These are phyloP conservation scores for Kingdonia uniflora DNA, from an alignment of 164 flowering plant genomes.

Conservation along the genomic window DNA sequence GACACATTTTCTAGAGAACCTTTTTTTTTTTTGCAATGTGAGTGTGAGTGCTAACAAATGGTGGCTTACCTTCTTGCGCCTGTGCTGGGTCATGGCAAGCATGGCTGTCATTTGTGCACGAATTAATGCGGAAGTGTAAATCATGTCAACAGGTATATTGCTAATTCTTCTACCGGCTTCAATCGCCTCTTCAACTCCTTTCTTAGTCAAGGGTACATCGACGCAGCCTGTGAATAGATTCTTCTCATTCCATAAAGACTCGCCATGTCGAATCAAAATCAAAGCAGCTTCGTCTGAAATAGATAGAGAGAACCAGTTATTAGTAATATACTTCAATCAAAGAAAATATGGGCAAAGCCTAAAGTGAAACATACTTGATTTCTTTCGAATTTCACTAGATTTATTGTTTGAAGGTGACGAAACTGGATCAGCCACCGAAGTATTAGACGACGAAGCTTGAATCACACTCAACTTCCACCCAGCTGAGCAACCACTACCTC, in stretches of 20 bases:
- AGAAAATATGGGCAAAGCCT: neutral
- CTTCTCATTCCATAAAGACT: slow-evolving; percentile 95
- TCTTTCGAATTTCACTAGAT: slow-evolving; percentile 38
- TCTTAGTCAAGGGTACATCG: slow-evolving; percentile 87
- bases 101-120: slow-evolving; percentile 99
- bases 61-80: slow-evolving; percentile 73
- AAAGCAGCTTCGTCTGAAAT: slow-evolving; percentile 74
- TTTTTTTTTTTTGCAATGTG: neutral
- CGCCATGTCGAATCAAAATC: slow-evolving; percentile 88
- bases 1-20: no score
- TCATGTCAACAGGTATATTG: slow-evolving; percentile 91
- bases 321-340: neutral
- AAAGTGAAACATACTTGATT: slow-evolving; percentile 45
- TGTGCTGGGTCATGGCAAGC: slow-evolving; percentile 99
- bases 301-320: neutral
- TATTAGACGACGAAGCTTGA: slow-evolving; percentile 47
- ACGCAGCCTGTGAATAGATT: slow-evolving; percentile 97
- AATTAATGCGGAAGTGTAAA: slow-evolving; percentile 78
- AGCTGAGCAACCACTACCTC: slow-evolving; percentile 16
- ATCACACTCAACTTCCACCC: slow-evolving; percentile 23
- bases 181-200: slow-evolving; percentile 94
- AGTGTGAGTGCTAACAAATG: no score
- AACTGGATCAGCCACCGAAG: slow-evolving; percentile 45
- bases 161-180: slow-evolving; percentile 97
- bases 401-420: slow-evolving; percentile 34